A percentile compares a stretch with the other conserved stretches of the same genome.
These are phyloP conservation scores for Aspergillus sp. DNA, from an alignment of 2,329 filamentous ascomycete genomes.

Conservation along the genomic window DNA sequence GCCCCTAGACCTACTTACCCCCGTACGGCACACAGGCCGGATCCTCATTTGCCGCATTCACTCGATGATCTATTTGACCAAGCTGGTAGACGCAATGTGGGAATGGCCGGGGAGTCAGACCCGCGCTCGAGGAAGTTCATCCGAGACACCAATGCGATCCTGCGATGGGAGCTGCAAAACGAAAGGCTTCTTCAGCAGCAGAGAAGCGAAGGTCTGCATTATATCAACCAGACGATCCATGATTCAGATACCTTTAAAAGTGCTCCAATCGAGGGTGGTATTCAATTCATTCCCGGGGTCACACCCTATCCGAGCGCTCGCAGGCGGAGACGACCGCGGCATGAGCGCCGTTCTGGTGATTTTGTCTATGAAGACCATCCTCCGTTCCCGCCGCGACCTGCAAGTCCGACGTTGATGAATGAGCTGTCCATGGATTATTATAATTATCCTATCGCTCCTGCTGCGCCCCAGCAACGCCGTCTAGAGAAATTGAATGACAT, in stretches of 20 bases:
- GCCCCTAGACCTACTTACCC: background rate
- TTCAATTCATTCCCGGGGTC: slow-evolving; percentile 32
- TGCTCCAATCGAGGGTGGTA: slow-evolving; percentile 31
- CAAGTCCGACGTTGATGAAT: background rate
- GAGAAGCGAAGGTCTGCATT: slow-evolving; percentile 25
- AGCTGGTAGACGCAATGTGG: slow-evolving; percentile 14
- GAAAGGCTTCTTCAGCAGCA: slow-evolving; percentile 27
- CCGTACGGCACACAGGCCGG: slow-evolving; percentile 3
- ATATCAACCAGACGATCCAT: slow-evolving; percentile 39
- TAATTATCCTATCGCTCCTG: background rate
- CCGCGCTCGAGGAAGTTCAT: slow-evolving; percentile 27
- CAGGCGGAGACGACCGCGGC: background rate
- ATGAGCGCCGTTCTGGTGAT: background rate
- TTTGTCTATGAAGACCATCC: background rate
- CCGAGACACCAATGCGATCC: slow-evolving; percentile 31
- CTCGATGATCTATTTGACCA: slow-evolving; percentile 33
- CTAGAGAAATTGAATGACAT: slow-evolving; percentile 26
- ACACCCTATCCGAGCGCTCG: background rate
- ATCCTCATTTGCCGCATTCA: slow-evolving; percentile 20
- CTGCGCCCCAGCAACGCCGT: slow-evolving; percentile 23
- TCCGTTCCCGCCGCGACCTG: background rate
- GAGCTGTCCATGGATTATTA: background rate
- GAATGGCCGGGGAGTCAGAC: slow-evolving; percentile 22
- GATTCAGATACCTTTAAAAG: slow-evolving; percentile 29
- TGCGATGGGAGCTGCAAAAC: slow-evolving; percentile 39